Conservation (phyloP, 148 eudicot genomes). For the Mesembryanthemum crystallinum region DNA sequence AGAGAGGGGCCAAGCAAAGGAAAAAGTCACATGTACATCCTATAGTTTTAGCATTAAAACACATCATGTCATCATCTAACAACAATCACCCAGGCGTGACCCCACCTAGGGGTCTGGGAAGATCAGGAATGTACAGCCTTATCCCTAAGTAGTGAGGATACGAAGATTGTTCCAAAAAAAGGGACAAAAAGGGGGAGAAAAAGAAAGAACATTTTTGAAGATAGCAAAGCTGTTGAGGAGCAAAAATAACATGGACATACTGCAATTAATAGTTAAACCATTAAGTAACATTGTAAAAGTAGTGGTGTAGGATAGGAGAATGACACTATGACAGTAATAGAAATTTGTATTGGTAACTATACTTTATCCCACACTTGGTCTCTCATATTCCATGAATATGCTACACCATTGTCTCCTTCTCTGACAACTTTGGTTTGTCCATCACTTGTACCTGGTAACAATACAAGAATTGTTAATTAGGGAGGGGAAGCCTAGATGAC, state of each 20-base stretch:
- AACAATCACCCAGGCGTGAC: too few relatives aligned
- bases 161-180: too few relatives aligned
- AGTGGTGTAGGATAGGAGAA: too few relatives aligned
- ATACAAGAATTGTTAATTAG: conserved; percentile 14
- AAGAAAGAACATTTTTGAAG: too few relatives aligned
- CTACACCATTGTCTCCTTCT: conserved; percentile 99
- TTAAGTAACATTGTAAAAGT: background rate
- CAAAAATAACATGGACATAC: background rate
- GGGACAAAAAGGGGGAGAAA: too few relatives aligned
- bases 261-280: background rate
- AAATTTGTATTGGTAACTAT: conserved; percentile 5
- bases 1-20: background rate
- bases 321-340: too few relatives aligned
- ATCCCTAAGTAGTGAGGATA: too few relatives aligned
- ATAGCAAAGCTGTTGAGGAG: too few relatives aligned
- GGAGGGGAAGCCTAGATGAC: background rate
- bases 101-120: too few relatives aligned
- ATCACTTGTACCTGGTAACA: conserved; percentile 70
- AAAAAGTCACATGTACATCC: background rate
- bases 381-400: conserved; percentile 86
- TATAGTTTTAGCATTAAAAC: background rate
- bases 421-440: conserved; percentile 93
- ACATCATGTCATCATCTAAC: background rate
- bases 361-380: conserved; percentile 96
- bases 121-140: too few relatives aligned